These are phyloP conservation scores for Drechslera avenae DNA, from an alignment of 2,329 filamentous ascomycete genomes.

Conservation along the genomic window DNA sequence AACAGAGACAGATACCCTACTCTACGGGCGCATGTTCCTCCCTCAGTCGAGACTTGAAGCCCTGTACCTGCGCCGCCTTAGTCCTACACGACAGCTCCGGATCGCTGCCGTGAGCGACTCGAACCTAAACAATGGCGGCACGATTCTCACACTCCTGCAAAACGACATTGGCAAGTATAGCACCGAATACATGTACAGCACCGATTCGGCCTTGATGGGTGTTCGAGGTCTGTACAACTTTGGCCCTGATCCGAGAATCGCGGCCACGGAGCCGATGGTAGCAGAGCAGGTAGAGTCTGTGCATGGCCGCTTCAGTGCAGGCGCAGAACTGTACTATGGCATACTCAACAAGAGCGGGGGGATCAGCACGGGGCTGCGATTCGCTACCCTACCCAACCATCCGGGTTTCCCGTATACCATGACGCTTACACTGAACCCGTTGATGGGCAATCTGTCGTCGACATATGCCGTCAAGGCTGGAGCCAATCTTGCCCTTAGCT, in stretches of 20 bases:
- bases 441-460: constrained; percentile 91
- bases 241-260: constrained; percentile 67
- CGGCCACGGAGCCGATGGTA: constrained; percentile 29
- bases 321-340: constrained; percentile 94
- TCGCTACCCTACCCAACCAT: constrained; percentile 81
- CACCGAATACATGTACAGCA: constrained; percentile 87
- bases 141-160: constrained; percentile 72
- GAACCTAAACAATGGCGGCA: constrained; percentile 74
- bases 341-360: constrained; percentile 92
- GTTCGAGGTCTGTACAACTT: constrained; percentile 94
- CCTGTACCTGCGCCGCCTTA: constrained; percentile 77
- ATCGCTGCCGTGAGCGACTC: constrained; percentile 78
- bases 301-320: constrained; percentile 84
- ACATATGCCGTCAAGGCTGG: constrained; percentile 92
- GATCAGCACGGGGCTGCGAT: constrained; percentile 84
- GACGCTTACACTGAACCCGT: constrained; percentile 87
- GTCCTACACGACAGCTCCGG: constrained; percentile 77
- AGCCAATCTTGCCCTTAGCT: constrained; percentile 80
- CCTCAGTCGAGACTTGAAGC: constrained; percentile 87
- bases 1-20: constrained; percentile 58
- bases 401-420: constrained; percentile 90
- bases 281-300: constrained; percentile 57
- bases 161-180: constrained; percentile 88
- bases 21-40: constrained; percentile 81
- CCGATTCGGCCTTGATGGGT: constrained; percentile 87